Evolutionary conservation across 768 basidiomycete species (phyloP).

Genomic region (Flagelloscypha sp.): DNA sequence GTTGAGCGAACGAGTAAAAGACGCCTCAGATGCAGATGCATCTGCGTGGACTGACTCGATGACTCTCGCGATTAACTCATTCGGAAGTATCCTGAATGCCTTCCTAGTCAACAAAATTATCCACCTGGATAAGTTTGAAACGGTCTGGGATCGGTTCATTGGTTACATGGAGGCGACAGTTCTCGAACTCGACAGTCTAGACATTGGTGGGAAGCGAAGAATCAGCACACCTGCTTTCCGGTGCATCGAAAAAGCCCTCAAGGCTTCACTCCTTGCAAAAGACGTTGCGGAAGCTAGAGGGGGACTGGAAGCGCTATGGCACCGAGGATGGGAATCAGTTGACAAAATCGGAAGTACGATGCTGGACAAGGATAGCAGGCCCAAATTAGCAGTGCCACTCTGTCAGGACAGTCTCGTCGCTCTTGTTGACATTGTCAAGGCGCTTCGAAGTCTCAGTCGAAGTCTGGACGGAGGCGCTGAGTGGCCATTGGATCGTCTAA

Average conservation of each 20-base stretch:
- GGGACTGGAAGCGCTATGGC: conserved; percentile 40
- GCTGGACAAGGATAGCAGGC: conserved; percentile 22
- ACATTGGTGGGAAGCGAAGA: too few relatives aligned
- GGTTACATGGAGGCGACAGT: conserved; percentile 64
- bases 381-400: conserved; percentile 33
- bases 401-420: conserved; percentile 85
- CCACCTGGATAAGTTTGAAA: conserved; percentile 56
- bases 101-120: conserved; percentile 73
- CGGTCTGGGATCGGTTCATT: conserved; percentile 72
- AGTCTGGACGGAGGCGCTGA: conserved; percentile 38
- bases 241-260: conserved; percentile 73
- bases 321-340: conserved; percentile 64
- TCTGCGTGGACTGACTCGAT: conserved; percentile 85
- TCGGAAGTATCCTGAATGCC: conserved; percentile 76
- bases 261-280: conserved; percentile 39
- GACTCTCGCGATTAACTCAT: conserved; percentile 73
- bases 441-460: conserved; percentile 44
- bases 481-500: conserved; percentile 60
- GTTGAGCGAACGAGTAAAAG: conserved; percentile 1
- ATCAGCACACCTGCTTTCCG: conserved; percentile 81
- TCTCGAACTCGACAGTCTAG: conserved; percentile 54
- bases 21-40: conserved; percentile 12
- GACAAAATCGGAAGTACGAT: conserved; percentile 55
- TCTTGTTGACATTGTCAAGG: conserved; percentile 64
- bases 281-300: conserved; percentile 35